phyloP scores from a whole-genome alignment of 148 eudicot genomes.

The Persicaria maculosa region DNA sequence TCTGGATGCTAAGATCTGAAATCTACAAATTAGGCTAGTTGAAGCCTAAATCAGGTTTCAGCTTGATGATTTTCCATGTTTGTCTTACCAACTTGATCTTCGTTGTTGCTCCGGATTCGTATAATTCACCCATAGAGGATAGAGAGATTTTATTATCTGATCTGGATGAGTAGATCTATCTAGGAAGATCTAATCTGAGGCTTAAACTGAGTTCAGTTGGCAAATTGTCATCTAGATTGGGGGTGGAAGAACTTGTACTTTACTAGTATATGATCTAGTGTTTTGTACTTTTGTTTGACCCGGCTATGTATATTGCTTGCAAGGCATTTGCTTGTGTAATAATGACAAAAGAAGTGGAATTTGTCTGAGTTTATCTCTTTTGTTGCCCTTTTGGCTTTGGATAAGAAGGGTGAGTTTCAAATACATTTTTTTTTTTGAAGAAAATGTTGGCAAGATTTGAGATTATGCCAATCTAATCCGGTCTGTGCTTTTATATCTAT shows the following conservation, averaged over 20 bases:
- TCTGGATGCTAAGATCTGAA: neutral
- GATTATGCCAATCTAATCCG: neutral
- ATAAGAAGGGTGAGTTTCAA: neutral
- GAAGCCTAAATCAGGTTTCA: constrained; percentile 5
- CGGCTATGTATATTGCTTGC: neutral
- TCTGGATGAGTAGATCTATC: neutral
- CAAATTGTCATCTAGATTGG: neutral
- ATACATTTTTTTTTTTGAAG: too few species aligned
- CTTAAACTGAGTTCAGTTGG: neutral
- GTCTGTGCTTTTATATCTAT: neutral
- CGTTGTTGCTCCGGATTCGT: neutral
- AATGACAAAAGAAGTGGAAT: neutral
- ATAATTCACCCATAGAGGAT: neutral
- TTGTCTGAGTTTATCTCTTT: neutral
- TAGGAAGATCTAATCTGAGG: neutral
- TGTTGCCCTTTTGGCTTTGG: neutral
- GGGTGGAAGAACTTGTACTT: neutral
- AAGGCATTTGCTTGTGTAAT: neutral
- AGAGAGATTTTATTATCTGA: neutral
- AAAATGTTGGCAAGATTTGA: too few species aligned
- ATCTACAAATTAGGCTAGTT: constrained; percentile 6
- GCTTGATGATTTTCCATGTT: constrained; percentile 1
- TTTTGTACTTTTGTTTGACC: neutral
- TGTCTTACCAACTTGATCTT: neutral
- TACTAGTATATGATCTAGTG: neutral